Evolutionary conservation across 2,329 filamentous ascomycete genomes (phyloP), one percentile per base, ranked within the genome.

Genomic region (Paracoccidioides lutzii): DNA sequence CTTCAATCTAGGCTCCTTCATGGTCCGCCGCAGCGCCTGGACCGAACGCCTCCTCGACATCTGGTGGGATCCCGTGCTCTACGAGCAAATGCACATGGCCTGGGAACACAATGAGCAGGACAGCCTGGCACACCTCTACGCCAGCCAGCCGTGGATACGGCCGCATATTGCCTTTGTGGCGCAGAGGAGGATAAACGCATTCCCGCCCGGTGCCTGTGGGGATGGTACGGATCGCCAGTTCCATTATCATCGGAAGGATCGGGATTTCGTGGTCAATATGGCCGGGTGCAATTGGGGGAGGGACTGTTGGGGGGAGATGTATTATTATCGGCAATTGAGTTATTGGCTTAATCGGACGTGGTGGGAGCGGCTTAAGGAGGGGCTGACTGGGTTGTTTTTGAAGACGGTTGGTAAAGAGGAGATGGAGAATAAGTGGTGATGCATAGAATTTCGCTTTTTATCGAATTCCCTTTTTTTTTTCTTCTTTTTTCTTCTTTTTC

Each of bases 71-170:
- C 93, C 93, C 0, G 90, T 97, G 35, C 83, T 86, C 56, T 98
- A 98, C 70, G 93, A 98, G 73, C 93, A 98, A 73, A 94, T 90
- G 69, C 93, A 98, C 70, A 96, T 96, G 90, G 82, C 93, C 59
- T 98, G 93, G 93, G 90, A 93, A 66, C 93, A 98, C 76, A 97
- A 97, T 70, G 93, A 98, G 71, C 93, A 98, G 73, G 90, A 97
- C 67, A 89, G 90, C 1, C 75, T 98, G 44, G 90, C 96, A 73
- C 87, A 95, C 73, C 78, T 98, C 59, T 98, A 98, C 74, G 81
- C 78, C 56, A 86, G 85, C 55, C 91, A 97, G 68, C 88, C 93
- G 0, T 98, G 93, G 90, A 83, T 97, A 54, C 83, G 93, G 57
- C 83, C 88, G 55, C 87, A 93, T 64, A 84, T 90, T 3, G 91